phyloP scores from a whole-genome alignment of 371 early-diverging fungal genomes.

The Nematocida ironsii region DNA sequence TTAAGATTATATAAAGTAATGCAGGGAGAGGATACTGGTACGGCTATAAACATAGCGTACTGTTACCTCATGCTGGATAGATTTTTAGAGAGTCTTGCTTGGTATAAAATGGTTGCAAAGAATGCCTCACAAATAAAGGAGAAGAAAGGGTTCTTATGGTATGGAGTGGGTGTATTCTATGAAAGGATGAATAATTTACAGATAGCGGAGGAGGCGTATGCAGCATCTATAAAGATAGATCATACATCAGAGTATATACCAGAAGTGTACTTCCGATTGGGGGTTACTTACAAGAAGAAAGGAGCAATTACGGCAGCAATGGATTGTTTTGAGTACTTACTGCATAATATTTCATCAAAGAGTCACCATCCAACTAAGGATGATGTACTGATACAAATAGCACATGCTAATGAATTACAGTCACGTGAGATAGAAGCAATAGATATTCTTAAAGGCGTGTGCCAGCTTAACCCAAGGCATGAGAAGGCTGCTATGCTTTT shows the following conservation, averaged over 20 bases:
- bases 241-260: conserved; percentile 20
- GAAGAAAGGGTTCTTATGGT: conserved; percentile 42
- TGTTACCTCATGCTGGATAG: conserved; percentile 42
- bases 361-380: conserved; percentile 26
- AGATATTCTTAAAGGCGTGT: conserved; percentile 27
- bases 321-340: conserved; percentile 47
- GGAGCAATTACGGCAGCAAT: conserved; percentile 37
- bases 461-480: conserved; percentile 4
- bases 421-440: conserved; percentile 3
- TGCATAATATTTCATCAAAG: conserved; percentile 25
- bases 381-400: conserved; percentile 39
- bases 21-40: conserved; percentile 15
- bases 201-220: conserved; percentile 47
- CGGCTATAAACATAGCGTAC: conserved; percentile 30
- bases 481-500: conserved; percentile 34
- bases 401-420: conserved; percentile 42
- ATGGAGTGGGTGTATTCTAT: conserved; percentile 38
- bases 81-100: conserved; percentile 31
- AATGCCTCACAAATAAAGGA: conserved; percentile 33
- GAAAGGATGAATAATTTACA: conserved; percentile 45
- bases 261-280: conserved; percentile 38
- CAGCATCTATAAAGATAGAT: conserved; percentile 44
- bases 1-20: conserved; percentile 24
- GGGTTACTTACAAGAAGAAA: conserved; percentile 48
- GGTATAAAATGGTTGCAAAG: conserved; percentile 33